Conservation (phyloP, 2,329 filamentous ascomycete species). For the Cucurbitaria berberidis region DNA sequence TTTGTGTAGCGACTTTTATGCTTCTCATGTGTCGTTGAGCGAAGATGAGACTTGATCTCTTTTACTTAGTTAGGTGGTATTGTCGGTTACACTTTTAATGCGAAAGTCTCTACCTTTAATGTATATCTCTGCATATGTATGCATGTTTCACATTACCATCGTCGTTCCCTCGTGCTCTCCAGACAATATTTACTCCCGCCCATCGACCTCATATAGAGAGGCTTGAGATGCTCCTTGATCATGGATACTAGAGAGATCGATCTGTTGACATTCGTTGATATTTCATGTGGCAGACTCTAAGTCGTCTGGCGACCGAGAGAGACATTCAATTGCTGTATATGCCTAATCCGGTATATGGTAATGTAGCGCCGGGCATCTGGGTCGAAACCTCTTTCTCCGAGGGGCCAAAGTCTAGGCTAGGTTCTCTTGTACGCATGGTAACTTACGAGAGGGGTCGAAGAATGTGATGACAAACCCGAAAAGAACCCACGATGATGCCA, state of each 20-base stretch:
- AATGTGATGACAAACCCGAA: constrained; percentile 10
- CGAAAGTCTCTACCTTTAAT: not conserved
- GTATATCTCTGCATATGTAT: not conserved
- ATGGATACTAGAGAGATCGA: not conserved
- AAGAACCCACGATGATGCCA: constrained; percentile 10
- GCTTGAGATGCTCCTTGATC: constrained; percentile 6
- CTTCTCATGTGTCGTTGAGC: not conserved
- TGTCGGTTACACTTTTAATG: not conserved
- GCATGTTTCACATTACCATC: not conserved
- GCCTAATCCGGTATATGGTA: no score
- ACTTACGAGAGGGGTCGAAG: constrained; percentile 14
- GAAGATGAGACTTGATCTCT: no score
- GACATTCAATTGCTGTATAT: no score
- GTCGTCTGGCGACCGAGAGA: no score
- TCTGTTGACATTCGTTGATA: no score
- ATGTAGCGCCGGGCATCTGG: no score
- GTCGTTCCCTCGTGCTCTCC: not conserved
- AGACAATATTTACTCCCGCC: constrained; percentile 6
- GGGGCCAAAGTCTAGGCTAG: no score
- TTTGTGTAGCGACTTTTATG: not conserved
- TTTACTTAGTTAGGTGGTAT: not conserved
- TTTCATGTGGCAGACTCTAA: no score
- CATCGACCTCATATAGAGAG: constrained; percentile 8
- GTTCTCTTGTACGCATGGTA: constrained; percentile 1
- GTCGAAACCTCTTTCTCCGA: no score